These are phyloP conservation scores for Hymenoscyphus albidus DNA, from an alignment of 2,329 filamentous ascomycete species.

Conservation along the genomic window DNA sequence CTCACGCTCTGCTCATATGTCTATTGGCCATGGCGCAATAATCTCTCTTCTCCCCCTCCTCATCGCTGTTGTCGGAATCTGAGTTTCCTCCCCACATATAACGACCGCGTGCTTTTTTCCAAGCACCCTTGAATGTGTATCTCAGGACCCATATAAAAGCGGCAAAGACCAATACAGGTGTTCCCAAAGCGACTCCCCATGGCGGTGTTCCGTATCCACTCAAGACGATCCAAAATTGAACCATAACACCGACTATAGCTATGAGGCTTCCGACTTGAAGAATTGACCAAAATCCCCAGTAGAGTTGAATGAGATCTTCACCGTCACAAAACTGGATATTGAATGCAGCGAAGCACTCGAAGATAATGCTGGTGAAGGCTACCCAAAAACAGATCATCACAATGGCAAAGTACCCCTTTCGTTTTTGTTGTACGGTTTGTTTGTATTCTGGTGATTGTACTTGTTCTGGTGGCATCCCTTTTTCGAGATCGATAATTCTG, in stretches of 20 bases:
- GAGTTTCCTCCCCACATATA: conserved; percentile 2
- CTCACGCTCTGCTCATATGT: conserved; percentile 18
- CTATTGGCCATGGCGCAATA: background rate
- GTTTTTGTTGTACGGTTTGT: conserved; percentile 24
- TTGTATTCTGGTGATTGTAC: conserved; percentile 29
- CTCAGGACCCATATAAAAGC: conserved; percentile 44
- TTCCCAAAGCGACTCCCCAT: conserved; percentile 58
- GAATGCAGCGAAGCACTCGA: conserved; percentile 47
- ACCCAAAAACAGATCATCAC: conserved; percentile 44
- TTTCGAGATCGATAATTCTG: conserved; percentile 19
- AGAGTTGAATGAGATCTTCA: conserved; percentile 55
- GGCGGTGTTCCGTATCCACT: conserved; percentile 50
- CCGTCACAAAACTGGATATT: conserved; percentile 52
- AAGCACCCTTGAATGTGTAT: conserved; percentile 18
- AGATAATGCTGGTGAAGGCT: conserved; percentile 44
- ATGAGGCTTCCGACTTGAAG: conserved; percentile 55
- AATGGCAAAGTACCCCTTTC: conserved; percentile 38
- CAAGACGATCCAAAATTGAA: conserved; percentile 49
- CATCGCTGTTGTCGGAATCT: conserved; percentile 4
- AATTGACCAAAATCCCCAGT: conserved; percentile 60
- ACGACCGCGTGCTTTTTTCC: conserved; percentile 2
- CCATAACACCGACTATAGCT: conserved; percentile 53
- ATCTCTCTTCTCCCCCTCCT: conserved; percentile 2
- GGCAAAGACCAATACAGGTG: conserved; percentile 55
- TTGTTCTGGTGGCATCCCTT: conserved; percentile 8